Base-by-base conservation (phyloP, 768 basidiomycete genomes). In the Strobilomyces dryophilus region DNA sequence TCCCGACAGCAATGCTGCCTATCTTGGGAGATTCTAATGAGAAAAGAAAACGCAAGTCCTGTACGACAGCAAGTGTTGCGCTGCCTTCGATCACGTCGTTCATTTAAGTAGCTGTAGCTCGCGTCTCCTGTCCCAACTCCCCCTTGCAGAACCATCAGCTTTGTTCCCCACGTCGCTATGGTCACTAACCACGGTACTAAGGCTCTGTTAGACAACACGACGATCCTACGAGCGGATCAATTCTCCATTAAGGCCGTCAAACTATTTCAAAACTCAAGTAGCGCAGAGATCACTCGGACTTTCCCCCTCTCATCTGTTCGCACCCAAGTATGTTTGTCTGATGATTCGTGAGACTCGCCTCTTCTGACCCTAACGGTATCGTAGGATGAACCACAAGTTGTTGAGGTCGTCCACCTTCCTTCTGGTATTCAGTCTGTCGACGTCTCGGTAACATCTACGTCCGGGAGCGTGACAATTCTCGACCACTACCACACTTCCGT, bases 161-260 rank as follows among this genome's bases (percentile, higher is more conserved):
- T 4, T 34, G 27, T 49, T 24, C 27, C 10, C 45, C 11, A 4
- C 26, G 32, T 31, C 37, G 39, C 52, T 4, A 58, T 54, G 52
- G 40, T 54, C 31, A 27, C 49, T 11, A 36, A 11, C 17, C 29
- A 29, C 29, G 17, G n/a, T 20, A 20, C 21, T 2, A 41, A 44
- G 17, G n/a, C 9, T 27, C 27, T 39, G 41, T 51, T 42, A 17
- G 43, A 45, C 14, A 39, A 47, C 29, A 45, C 43, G 31, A 50
- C 49, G 1, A 29, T 55, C 21, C 17, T 63, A 26, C 47, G 53
- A 37, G 61, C 53, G 5, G 48, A 44, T 42, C 37, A 54, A 26
- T 64, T 51, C 8, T 45, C 56, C 21, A 52, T 66, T 44, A 59
- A 56, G 15, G 52, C 55, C 7, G 55, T 65, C 34, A 64, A 59